Base-by-base conservation (phyloP, 306 rosid species). In the Lagenaria siceraria region DNA sequence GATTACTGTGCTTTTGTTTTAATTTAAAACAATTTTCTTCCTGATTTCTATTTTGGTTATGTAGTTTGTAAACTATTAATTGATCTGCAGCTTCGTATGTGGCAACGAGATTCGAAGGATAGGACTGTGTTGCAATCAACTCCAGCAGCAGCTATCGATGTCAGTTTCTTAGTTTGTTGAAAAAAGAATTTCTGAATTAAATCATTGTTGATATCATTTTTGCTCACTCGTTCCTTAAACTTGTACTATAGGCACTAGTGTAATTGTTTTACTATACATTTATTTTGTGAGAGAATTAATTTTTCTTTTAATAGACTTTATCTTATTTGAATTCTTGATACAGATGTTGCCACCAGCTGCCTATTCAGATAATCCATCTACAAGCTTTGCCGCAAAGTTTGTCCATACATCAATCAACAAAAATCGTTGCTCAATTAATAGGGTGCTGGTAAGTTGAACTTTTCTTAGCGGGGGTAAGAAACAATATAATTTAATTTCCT, bases 381-480 rank as follows among this genome's bases (percentile, higher is more conserved):
- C 96, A 27, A 90, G 97, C 90, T 95, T 95, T 87, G 89, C 93
- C 40, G 88, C 97, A 31, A 95, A 95, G 86, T 95, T 90, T 83
- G 99, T 92, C 51, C 99, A 95, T 83, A 95, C 99, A 40, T 95
- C 99, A 64, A 81, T 92, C 78, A 95, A 95, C 87, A 95, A 95
- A 84, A 91, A 92, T 75, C 97, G 99, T 29, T 90, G 96, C 80
- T 88, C 99, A 4, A 95, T 95, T 59, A 95, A 95, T 78, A 90
- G 96, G 36, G 97, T 92, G 60, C 83, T 95, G 89, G 99, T 95
- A 87, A 86, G 97, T 87, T 84, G 38, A 74, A 72, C 69, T 62
- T 25, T 63, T 75, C 68, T 61, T 65, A 65, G 15, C 24, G 7
- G 53, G 33, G 21, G 14, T 70, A 38, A 40, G 52, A 65, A 36